phyloP scores from a whole-genome alignment of 2,329 filamentous ascomycete species.

The Penicillium verrucosum region DNA sequence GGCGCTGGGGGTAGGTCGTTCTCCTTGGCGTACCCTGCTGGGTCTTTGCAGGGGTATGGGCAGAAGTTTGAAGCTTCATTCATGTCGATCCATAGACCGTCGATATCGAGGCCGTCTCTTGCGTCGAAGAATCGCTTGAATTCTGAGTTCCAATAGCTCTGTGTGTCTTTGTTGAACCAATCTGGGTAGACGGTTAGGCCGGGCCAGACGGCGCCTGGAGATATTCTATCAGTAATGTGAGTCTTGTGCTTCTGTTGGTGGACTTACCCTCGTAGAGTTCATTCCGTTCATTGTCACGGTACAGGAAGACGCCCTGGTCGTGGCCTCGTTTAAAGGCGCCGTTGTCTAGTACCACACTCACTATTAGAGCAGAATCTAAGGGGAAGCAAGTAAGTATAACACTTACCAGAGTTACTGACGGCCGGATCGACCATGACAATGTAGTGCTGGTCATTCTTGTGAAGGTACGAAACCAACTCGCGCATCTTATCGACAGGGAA shows the following conservation, averaged over 20 bases:
- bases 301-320: slow-evolving; percentile 55
- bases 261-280: slow-evolving; percentile 46
- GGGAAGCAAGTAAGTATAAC: neutral
- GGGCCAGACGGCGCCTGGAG: slow-evolving; percentile 69
- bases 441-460: slow-evolving; percentile 65
- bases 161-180: slow-evolving; percentile 67
- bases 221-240: neutral
- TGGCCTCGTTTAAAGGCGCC: slow-evolving; percentile 60
- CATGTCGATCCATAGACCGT: slow-evolving; percentile 76
- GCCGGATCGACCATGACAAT: slow-evolving; percentile 71
- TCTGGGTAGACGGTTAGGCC: slow-evolving; percentile 71
- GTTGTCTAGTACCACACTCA: slow-evolving; percentile 42
- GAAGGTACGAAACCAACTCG: slow-evolving; percentile 64
- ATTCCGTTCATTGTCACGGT: slow-evolving; percentile 50
- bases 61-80: slow-evolving; percentile 57
- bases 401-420: slow-evolving; percentile 38
- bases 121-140: slow-evolving; percentile 63
- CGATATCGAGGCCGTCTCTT: slow-evolving; percentile 66
- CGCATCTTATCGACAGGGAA: slow-evolving; percentile 52
- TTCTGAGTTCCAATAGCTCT: slow-evolving; percentile 67
- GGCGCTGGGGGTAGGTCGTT: slow-evolving; percentile 55
- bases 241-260: neutral
- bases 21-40: slow-evolving; percentile 49
- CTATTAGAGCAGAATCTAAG: neutral
- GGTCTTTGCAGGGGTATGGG: slow-evolving; percentile 55